These are phyloP conservation scores for Funneliformis geosporum DNA, from an alignment of 192 early-diverging fungal species.

Conservation along the genomic window DNA sequence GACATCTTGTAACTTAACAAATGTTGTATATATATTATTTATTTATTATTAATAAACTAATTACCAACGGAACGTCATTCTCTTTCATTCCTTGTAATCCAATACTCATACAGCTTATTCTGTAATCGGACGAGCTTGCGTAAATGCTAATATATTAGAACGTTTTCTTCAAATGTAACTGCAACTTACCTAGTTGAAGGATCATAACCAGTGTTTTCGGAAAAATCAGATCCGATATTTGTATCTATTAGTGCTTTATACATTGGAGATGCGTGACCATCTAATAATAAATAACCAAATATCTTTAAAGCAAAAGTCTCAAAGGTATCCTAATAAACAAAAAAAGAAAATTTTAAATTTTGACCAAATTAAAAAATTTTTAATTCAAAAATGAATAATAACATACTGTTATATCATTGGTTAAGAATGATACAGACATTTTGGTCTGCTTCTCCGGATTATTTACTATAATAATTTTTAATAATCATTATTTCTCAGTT, in stretches of 20 bases:
- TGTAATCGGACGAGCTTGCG: neutral
- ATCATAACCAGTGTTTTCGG: constrained; percentile 89
- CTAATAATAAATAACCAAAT: constrained; percentile 78
- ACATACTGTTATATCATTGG: constrained; percentile 69
- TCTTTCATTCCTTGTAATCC: constrained; percentile 85
- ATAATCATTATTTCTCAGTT: neutral
- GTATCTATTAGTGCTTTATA: constrained; percentile 91
- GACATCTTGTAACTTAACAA: neutral
- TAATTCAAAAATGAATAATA: neutral
- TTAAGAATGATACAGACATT: constrained; percentile 69
- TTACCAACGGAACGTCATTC: constrained; percentile 62
- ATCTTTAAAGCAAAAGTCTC: constrained; percentile 83
- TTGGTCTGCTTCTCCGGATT: constrained; percentile 78
- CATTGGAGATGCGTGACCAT: constrained; percentile 91
- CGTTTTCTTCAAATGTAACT: neutral
- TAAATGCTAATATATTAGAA: constrained; percentile 2
- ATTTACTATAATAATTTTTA: constrained; percentile 48
- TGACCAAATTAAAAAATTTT: neutral
- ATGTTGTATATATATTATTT: constrained; percentile 12
- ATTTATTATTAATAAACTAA: neutral
- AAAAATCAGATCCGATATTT: constrained; percentile 87
- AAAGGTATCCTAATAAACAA: constrained; percentile 64
- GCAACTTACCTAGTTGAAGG: constrained; percentile 54
- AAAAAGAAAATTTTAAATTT: neutral
- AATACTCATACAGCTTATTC: constrained; percentile 70